A percentile compares a stretch with the other conserved stretches of the same genome.
phyloP scores from a whole-genome alignment of 192 early-diverging fungal species.

The Phlyctochytrium planicorne region DNA sequence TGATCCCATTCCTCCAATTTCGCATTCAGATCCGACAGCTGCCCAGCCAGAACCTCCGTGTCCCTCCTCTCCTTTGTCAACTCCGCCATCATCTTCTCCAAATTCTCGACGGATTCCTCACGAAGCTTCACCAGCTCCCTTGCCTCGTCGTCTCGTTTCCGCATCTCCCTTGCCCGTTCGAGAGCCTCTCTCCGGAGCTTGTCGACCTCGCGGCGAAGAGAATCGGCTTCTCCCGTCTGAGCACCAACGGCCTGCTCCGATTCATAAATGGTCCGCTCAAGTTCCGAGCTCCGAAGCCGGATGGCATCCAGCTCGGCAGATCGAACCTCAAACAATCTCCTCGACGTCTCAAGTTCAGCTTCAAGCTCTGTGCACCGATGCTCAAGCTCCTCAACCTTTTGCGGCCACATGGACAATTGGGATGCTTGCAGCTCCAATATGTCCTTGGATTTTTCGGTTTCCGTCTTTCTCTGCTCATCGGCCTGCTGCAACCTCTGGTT shows the following conservation, averaged over 20 bases:
- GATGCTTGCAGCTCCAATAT: slow-evolving; percentile 26
- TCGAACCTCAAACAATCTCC: slow-evolving; percentile 52
- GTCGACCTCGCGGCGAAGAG: slow-evolving; percentile 31
- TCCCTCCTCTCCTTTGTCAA: slow-evolving; percentile 44
- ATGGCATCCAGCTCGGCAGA: slow-evolving; percentile 51
- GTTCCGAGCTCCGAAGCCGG: slow-evolving; percentile 42
- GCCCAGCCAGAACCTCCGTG: slow-evolving; percentile 36
- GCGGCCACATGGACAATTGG: slow-evolving; percentile 27
- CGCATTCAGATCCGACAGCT: slow-evolving; percentile 28
- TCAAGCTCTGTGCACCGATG: slow-evolving; percentile 46
- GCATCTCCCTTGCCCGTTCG: slow-evolving; percentile 32
- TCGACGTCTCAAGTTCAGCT: slow-evolving; percentile 47
- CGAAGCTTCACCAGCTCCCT: slow-evolving; percentile 46
- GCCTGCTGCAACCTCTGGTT: slow-evolving; percentile 8
- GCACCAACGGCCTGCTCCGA: slow-evolving; percentile 24
- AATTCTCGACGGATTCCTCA: slow-evolving; percentile 55
- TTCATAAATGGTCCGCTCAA: slow-evolving; percentile 51
- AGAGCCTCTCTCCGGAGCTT: slow-evolving; percentile 25
- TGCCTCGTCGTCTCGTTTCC: slow-evolving; percentile 56
- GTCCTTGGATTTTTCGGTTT: slow-evolving; percentile 7
- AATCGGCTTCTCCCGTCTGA: slow-evolving; percentile 33
- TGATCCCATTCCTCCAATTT: slow-evolving; percentile 44
- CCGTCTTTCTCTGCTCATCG: slow-evolving; percentile 17
- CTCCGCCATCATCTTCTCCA: slow-evolving; percentile 43
- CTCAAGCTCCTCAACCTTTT: slow-evolving; percentile 34